A percentile compares a stretch with the other conserved stretches of the same genome.
Conservation (phyloP, 805 yeast genomes). For the Debaryomyces tyrocola region DNA sequence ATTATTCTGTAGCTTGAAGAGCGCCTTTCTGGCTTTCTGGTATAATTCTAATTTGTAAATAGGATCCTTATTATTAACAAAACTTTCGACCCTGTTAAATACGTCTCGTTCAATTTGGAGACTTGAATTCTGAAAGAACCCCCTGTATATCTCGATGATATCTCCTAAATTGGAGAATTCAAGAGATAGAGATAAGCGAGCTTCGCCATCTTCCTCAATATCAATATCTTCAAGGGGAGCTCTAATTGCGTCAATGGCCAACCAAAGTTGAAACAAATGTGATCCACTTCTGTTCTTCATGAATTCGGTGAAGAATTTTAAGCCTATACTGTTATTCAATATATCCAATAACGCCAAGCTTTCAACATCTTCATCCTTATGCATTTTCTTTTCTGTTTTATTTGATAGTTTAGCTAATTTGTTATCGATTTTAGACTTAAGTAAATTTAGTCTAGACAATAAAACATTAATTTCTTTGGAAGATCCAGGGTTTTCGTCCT, state of each 20-base stretch:
- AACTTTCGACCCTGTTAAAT: conserved; percentile 30
- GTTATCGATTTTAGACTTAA: conserved; percentile 8
- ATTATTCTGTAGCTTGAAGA: conserved; percentile 59
- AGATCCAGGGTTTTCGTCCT: not conserved
- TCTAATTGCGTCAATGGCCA: conserved; percentile 62
- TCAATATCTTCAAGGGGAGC: conserved; percentile 65
- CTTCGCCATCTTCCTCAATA: conserved; percentile 25
- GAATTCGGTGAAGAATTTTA: conserved; percentile 26
- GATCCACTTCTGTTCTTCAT: conserved; percentile 13
- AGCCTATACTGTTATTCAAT: conserved; percentile 46
- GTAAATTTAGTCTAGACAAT: conserved; percentile 10
- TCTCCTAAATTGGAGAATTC: conserved; percentile 54
- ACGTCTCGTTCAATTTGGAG: conserved; percentile 6
- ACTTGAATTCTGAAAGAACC: conserved; percentile 34
- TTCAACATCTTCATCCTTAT: conserved; percentile 1
- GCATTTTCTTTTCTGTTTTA: not conserved
- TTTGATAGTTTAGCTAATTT: not conserved
- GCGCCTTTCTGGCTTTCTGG: conserved; percentile 53
- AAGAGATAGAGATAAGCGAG: conserved; percentile 33
- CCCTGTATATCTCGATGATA: conserved; percentile 47
- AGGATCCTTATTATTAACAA: conserved; percentile 10
- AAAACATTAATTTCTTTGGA: not conserved
- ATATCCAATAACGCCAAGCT: conserved; percentile 41
- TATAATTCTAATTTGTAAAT: conserved; percentile 30
- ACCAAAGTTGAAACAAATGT: conserved; percentile 59